Evolutionary conservation across 805 yeast species (phyloP).

Genomic region (Ogataea nitratoaversa): DNA sequence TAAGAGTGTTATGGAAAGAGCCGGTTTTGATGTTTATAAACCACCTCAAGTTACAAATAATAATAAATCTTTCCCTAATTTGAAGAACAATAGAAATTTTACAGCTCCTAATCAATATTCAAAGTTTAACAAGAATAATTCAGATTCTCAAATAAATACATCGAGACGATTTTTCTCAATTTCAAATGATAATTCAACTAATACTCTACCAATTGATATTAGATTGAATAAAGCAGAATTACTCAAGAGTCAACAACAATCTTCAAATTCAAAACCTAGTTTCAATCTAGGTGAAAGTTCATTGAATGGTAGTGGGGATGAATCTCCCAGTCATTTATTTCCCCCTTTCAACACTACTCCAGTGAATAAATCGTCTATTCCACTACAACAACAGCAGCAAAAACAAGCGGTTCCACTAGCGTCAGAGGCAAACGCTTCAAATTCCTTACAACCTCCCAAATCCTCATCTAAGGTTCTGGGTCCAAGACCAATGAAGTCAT

Average conservation of each 20-base stretch:
- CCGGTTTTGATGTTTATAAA: constrained; percentile 66
- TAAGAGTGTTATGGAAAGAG: constrained; percentile 72
- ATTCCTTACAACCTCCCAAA: neutral
- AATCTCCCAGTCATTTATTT: neutral
- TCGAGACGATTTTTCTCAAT: constrained; percentile 6
- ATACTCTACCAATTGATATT: constrained; percentile 5
- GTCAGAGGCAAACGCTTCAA: too few relatives aligned
- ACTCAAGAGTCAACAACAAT: neutral
- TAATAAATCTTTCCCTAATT: constrained; percentile 11
- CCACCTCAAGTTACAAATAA: too few relatives aligned
- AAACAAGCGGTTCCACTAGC: too few relatives aligned
- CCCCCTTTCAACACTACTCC: neutral
- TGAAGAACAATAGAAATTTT: constrained; percentile 14
- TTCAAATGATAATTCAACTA: constrained; percentile 5
- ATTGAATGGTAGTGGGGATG: neutral
- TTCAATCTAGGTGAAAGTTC: neutral
- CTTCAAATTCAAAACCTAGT: too few relatives aligned
- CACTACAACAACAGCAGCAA: neutral
- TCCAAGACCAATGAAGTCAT: constrained; percentile 4
- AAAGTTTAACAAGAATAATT: constrained; percentile 6
- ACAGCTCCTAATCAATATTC: constrained; percentile 17
- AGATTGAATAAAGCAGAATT: constrained; percentile 1
- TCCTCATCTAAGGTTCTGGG: neutral
- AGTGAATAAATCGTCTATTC: neutral
- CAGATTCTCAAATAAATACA: constrained; percentile 11